Conservation (phyloP, 2,329 filamentous ascomycete species). For the Colletotrichum sp. region DNA sequence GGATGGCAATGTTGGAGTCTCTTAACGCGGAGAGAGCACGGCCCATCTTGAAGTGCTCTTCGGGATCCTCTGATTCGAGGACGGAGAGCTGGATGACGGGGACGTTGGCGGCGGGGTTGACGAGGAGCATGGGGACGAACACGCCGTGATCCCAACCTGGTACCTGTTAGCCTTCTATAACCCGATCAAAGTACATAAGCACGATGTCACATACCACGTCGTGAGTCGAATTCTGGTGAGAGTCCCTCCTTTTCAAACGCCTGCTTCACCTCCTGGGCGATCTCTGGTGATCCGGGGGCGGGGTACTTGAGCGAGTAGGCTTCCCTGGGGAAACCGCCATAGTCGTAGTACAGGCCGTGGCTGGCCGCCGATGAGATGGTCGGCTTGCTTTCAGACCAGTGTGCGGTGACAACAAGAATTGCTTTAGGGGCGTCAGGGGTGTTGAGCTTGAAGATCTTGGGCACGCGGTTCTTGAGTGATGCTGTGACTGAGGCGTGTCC, state of each 20-base stretch:
- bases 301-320: conserved; percentile 60
- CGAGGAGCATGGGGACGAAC: conserved; percentile 61
- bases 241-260: conserved; percentile 53
- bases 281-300: conserved; percentile 57
- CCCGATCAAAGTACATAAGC: background rate
- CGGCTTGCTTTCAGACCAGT: conserved; percentile 57
- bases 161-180: background rate
- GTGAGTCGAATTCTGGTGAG: conserved; percentile 37
- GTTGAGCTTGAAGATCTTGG: conserved; percentile 58
- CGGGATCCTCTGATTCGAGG: conserved; percentile 54
- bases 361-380: conserved; percentile 53
- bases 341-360: conserved; percentile 61
- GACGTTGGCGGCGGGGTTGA: conserved; percentile 54
- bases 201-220: conserved; percentile 29
- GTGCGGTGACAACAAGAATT: conserved; percentile 62
- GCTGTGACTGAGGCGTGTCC: conserved; percentile 52
- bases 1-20: conserved; percentile 57
- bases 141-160: conserved; percentile 64
- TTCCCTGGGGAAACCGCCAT: conserved; percentile 62
- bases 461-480: conserved; percentile 58
- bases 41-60: conserved; percentile 55
- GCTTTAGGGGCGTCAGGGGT: conserved; percentile 53
- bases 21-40: conserved; percentile 55
- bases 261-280: conserved; percentile 54
- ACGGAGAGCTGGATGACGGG: conserved; percentile 65